A percentile compares a stretch with the other conserved stretches of the same genome.
phyloP scores from a whole-genome alignment of 2,329 filamentous ascomycete genomes.

The Clarireedia paspali region DNA sequence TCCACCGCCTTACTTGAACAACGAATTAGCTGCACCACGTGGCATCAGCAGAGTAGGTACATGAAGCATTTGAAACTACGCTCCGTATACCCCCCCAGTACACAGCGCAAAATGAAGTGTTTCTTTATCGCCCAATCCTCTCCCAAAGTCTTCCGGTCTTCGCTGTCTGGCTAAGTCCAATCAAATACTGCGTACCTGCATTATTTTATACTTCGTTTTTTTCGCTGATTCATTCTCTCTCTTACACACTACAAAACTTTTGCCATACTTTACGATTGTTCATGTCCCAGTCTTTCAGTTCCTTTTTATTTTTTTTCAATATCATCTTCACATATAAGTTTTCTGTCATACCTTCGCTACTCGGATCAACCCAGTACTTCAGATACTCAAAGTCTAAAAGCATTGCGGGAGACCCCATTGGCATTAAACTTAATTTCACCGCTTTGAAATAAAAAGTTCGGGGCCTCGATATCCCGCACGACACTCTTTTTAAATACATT shows the following conservation, averaged over 20 bases:
- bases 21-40: conserved; percentile 9
- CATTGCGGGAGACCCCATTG: neutral
- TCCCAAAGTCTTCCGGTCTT: neutral
- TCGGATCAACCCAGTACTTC: neutral
- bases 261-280: neutral
- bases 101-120: conserved; percentile 5
- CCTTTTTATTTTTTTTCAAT: conserved; percentile 1
- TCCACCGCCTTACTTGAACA: conserved; percentile 7
- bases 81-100: neutral
- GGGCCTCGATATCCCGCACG: neutral
- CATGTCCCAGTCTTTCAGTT: conserved; percentile 5
- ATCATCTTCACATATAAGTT: neutral
- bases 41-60: conserved; percentile 5
- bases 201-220: conserved; percentile 5
- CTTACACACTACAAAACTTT: neutral
- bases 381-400: neutral
- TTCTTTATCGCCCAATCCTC: conserved; percentile 9
- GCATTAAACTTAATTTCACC: neutral
- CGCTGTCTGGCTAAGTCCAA: neutral
- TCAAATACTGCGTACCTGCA: conserved; percentile 2
- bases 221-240: neutral
- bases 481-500: conserved; percentile 1
- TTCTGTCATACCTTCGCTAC: neutral
- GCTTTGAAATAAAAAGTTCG: neutral
- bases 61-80: neutral